Base-by-base conservation (phyloP, 1,284 basidiomycete genomes). In the Microbotryomycetes sp. region DNA sequence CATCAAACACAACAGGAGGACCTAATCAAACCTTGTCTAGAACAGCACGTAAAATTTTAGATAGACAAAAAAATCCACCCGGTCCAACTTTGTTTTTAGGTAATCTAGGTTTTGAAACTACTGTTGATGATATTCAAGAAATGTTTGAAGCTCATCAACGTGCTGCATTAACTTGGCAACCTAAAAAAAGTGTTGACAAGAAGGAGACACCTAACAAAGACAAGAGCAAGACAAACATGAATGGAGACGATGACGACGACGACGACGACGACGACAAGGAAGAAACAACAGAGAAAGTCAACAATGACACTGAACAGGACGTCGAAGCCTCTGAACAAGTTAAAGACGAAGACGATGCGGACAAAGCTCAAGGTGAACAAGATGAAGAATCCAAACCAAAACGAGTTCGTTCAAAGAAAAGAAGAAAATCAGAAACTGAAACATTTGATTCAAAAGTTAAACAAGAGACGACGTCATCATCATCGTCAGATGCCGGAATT, bases 31-130 rank as follows among this genome's bases (percentile, higher is more conserved):
- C 66, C 28, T 73, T 77, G 5, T 67, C 68, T 46, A 91, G 91
- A 75, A 86, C 83, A 3, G 88, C 88, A 1, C 86, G 88, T 73
- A 90, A 87, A 74, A 88, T 92, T 57, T 80, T 94, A 12, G 78
- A 80, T n/a, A 74, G 76, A 19, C 92, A 94, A 73, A 91, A 88
- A 74, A 88, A 92, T 73, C 83, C 87, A 1, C 82, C 91, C 9
- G 87, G 82, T 0, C 86, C 86, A 7, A 92, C 89, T 12, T 79
- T 96, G 15, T 94, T 94, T 79, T 74, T 94, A 25, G 91, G 91
- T 23, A 96, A 96, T 73, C 81, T 96, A 29, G 85, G 86, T 52
- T 79, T 78, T 69, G 75, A 77, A 64, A 75, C 76, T 2, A 76
- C 70, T 9, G 67, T 70, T 53, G 82, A 83, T 23, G 82, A 83